Conservation (phyloP, 108 stramenopile genomes). For the Skeletonema grethae region DNA sequence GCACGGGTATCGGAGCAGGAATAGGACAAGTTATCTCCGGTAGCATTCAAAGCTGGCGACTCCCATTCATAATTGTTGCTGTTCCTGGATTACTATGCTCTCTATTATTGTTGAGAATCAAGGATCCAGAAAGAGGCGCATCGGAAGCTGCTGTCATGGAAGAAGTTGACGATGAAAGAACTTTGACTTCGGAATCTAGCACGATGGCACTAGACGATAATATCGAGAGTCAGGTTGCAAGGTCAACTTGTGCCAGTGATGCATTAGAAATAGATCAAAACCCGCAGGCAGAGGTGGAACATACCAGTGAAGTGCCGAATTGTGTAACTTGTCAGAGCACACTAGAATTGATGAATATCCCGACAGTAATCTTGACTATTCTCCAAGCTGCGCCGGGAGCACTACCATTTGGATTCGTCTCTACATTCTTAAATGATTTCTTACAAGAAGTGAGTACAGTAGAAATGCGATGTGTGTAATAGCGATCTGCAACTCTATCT, state of each 20-base stretch:
- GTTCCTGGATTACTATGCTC: conserved; percentile 52
- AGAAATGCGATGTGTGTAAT: not conserved
- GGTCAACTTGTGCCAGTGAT: not conserved
- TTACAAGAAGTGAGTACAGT: conserved; percentile 24
- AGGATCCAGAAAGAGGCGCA: conserved; percentile 51
- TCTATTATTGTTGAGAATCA: conserved; percentile 24
- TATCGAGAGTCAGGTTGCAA: not conserved
- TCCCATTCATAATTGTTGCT: conserved; percentile 57
- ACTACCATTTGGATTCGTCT: conserved; percentile 55
- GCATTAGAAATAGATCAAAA: conserved; percentile 8
- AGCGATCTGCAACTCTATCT: not conserved
- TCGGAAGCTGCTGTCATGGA: conserved; percentile 35
- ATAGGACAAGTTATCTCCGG: conserved; percentile 55
- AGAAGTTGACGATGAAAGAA: conserved; percentile 1
- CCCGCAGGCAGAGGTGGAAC: not conserved
- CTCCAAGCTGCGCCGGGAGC: conserved; percentile 57
- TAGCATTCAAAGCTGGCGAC: conserved; percentile 54
- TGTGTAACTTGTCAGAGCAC: conserved; percentile 40
- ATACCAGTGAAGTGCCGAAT: not conserved
- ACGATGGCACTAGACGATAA: not conserved
- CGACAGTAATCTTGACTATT: conserved; percentile 49
- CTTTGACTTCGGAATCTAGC: not conserved
- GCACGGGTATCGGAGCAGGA: conserved; percentile 45
- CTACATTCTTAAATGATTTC: conserved; percentile 59
- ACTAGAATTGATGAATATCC: conserved; percentile 36